Evolutionary conservation across 192 early-diverging fungal genomes (phyloP).

Genomic region (Piromyces sp.): DNA sequence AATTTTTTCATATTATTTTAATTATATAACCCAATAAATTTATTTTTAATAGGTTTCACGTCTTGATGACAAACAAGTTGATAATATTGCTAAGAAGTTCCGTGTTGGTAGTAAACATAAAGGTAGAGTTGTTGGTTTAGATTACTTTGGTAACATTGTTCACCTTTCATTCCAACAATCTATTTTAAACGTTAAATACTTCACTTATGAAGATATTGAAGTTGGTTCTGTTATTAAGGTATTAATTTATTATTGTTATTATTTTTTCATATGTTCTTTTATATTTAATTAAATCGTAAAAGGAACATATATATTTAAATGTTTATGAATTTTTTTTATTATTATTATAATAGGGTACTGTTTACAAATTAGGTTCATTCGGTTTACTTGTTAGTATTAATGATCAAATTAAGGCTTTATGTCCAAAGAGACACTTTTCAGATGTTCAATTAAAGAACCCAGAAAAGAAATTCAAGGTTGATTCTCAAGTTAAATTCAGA

Average conservation of each 20-base stretch:
- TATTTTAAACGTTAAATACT: conserved; percentile 46
- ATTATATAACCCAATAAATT: not conserved
- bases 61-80: conserved; percentile 44
- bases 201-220: conserved; percentile 49
- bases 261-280: too few relatives aligned
- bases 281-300: too few relatives aligned
- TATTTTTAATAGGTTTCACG: conserved; percentile 31
- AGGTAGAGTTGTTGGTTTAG: conserved; percentile 62
- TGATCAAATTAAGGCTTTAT: conserved; percentile 44
- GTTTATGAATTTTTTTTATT: too few relatives aligned
- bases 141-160: conserved; percentile 55
- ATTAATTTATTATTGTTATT: not conserved
- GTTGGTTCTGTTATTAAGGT: conserved; percentile 37
- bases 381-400: conserved; percentile 35
- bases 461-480: not conserved
- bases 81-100: conserved; percentile 32
- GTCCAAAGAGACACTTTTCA: conserved; percentile 53
- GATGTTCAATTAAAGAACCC: conserved; percentile 24
- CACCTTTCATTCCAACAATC: conserved; percentile 51
- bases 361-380: conserved; percentile 12
- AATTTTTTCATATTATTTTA: too few relatives aligned
- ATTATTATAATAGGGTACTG: conserved; percentile 7
- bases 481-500: not conserved
- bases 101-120: conserved; percentile 51
- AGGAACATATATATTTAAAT: too few relatives aligned